These are phyloP conservation scores for Neonectria neomacrospora DNA, from an alignment of 2,329 filamentous ascomycete species.

Conservation along the genomic window DNA sequence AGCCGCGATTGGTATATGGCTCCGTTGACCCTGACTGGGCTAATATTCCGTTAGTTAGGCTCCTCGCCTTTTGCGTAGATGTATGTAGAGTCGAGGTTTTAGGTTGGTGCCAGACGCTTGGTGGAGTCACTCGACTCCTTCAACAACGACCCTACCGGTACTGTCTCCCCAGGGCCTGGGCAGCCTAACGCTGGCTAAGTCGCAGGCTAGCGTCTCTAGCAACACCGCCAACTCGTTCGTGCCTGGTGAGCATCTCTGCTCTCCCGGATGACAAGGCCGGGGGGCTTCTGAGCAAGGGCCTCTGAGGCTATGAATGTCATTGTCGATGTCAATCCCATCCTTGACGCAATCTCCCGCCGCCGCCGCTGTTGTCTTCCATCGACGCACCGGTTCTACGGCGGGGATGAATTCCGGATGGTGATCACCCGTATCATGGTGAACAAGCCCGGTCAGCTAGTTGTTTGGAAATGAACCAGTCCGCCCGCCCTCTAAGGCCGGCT, in stretches of 20 bases:
- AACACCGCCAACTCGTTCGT: background rate
- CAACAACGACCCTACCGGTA: slow-evolving; percentile 2
- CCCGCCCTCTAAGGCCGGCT: background rate
- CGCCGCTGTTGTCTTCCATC: slow-evolving; percentile 18
- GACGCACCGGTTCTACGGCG: slow-evolving; percentile 23
- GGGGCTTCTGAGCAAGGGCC: slow-evolving; percentile 6
- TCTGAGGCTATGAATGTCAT: slow-evolving; percentile 3
- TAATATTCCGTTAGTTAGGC: background rate
- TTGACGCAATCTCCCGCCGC: slow-evolving; percentile 31
- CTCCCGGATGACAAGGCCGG: background rate
- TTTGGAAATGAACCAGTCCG: slow-evolving; percentile 7
- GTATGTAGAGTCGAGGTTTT: slow-evolving; percentile 24
- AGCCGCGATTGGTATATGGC: slow-evolving; percentile 22
- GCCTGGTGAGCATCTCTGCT: background rate
- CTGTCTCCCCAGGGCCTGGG: background rate
- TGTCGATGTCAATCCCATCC: slow-evolving; percentile 23
- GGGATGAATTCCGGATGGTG: slow-evolving; percentile 31
- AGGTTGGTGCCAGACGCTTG: slow-evolving; percentile 15
- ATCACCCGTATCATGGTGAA: slow-evolving; percentile 28
- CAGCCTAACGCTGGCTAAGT: background rate
- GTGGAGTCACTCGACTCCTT: slow-evolving; percentile 13
- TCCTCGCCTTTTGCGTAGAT: slow-evolving; percentile 2
- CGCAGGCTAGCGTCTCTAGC: slow-evolving; percentile 5
- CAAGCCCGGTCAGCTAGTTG: slow-evolving; percentile 11
- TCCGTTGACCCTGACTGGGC: background rate